Evolutionary conservation across 352 stramenopile genomes (phyloP).

Genomic region (Globisporangium echinulatum): DNA sequence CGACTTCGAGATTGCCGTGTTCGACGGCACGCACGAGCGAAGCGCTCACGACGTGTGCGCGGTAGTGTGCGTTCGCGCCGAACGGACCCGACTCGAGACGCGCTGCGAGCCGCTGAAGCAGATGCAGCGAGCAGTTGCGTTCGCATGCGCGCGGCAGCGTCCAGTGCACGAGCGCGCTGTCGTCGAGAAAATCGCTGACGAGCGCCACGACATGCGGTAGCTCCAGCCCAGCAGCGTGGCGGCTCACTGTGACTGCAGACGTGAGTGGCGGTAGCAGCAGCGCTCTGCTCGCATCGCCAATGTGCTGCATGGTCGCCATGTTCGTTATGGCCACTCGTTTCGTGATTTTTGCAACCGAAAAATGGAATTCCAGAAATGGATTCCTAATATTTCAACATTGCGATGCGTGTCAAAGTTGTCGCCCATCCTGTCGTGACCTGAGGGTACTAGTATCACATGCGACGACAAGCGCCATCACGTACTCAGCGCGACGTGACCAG

Average conservation of each 20-base stretch:
- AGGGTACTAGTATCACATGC: too few relatives aligned
- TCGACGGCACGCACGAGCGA: conserved; percentile 6
- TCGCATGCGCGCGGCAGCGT: conserved; percentile 5
- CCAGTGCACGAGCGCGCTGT: neutral
- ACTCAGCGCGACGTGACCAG: too few relatives aligned
- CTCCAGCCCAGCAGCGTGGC: conserved; percentile 3
- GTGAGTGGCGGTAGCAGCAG: conserved; percentile 1
- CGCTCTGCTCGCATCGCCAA: neutral
- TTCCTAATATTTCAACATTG: too few relatives aligned
- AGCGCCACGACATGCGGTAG: conserved; percentile 9
- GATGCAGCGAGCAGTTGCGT: conserved; percentile 6
- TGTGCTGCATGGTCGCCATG: neutral
- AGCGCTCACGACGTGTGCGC: conserved; percentile 5
- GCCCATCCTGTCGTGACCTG: too few relatives aligned
- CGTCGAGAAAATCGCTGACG: conserved; percentile 12
- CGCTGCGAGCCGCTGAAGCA: conserved; percentile 1
- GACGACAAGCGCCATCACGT: too few relatives aligned
- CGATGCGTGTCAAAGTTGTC: too few relatives aligned
- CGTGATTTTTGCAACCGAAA: too few relatives aligned
- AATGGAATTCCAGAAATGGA: too few relatives aligned
- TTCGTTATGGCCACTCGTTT: too few relatives aligned
- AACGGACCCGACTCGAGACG: neutral
- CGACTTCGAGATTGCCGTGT: conserved; percentile 12
- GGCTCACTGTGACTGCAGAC: conserved; percentile 3
- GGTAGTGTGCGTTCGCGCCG: conserved; percentile 2